Conservation (phyloP, 2,329 filamentous ascomycete species). For the Alternaria sp. region DNA sequence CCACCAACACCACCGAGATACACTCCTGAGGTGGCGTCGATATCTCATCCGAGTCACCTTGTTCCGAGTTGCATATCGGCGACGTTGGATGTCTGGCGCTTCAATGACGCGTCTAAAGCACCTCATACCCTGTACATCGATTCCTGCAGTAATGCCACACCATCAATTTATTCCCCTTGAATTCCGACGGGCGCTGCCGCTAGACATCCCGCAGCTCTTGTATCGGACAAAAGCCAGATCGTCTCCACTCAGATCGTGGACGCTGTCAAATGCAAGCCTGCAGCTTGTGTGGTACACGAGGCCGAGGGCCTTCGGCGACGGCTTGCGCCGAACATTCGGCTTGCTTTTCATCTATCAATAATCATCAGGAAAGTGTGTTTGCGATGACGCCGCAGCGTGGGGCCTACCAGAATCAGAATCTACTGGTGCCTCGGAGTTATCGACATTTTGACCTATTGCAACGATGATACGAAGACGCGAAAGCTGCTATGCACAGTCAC, state of each 20-base stretch:
- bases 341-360: slow-evolving; percentile 7
- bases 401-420: background rate
- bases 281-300: slow-evolving; percentile 6
- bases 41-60: background rate
- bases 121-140: background rate
- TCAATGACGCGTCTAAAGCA: slow-evolving; percentile 13
- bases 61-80: slow-evolving; percentile 7
- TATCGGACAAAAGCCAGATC: slow-evolving; percentile 6
- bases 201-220: slow-evolving; percentile 2
- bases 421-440: background rate
- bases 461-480: too few species aligned
- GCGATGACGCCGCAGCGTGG: background rate
- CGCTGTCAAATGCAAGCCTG: slow-evolving; percentile 9
- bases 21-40: background rate
- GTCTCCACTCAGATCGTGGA: slow-evolving; percentile 3
- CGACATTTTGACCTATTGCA: too few species aligned
- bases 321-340: background rate
- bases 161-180: background rate
- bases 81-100: slow-evolving; percentile 8
- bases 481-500: too few species aligned
- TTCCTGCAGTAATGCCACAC: slow-evolving; percentile 2
- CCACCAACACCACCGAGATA: background rate
- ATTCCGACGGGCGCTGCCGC: background rate
- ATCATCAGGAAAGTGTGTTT: background rate
- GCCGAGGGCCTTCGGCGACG: slow-evolving; percentile 2